These are phyloP conservation scores for Leccinum boreale DNA, from an alignment of 768 basidiomycete genomes.

Conservation along the genomic window DNA sequence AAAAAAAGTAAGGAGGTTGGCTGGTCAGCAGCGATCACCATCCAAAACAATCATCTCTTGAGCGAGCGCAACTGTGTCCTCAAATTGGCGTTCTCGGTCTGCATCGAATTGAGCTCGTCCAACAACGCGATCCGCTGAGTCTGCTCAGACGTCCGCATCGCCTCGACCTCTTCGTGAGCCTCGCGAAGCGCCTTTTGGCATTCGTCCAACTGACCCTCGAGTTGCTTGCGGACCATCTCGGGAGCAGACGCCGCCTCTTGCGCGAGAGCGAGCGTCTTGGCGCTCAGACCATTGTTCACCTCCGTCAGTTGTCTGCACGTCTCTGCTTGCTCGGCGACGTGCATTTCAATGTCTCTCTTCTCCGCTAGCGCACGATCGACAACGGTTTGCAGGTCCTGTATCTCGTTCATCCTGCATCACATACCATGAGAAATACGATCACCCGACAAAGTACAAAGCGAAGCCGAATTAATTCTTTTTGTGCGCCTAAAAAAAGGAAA, in stretches of 20 bases:
- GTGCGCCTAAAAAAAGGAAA: background rate
- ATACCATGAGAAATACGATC: background rate
- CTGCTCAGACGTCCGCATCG: conserved; percentile 69
- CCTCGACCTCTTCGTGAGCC: conserved; percentile 66
- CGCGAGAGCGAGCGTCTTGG: conserved; percentile 54
- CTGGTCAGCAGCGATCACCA: background rate
- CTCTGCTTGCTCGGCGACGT: conserved; percentile 71
- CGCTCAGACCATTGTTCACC: conserved; percentile 74
- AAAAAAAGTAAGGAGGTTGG: background rate
- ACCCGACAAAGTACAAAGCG: background rate
- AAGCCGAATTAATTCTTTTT: background rate
- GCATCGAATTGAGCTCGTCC: conserved; percentile 83
- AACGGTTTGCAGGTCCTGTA: conserved; percentile 54
- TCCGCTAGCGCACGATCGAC: conserved; percentile 59
- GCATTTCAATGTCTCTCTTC: conserved; percentile 66
- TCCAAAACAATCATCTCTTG: conserved; percentile 32
- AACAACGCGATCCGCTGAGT: conserved; percentile 79
- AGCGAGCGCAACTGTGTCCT: conserved; percentile 66
- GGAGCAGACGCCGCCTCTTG: conserved; percentile 37
- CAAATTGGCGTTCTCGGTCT: conserved; percentile 71
- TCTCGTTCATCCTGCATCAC: conserved; percentile 58
- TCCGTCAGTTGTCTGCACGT: conserved; percentile 70
- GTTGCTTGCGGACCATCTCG: conserved; percentile 52
- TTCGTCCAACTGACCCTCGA: conserved; percentile 64
- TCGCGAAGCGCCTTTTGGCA: conserved; percentile 57